Evolutionary conservation across 495 filamentous ascomycete genomes (phyloP), one percentile per base, ranked within the genome.

Genomic region (Penicilliopsis zonata): DNA sequence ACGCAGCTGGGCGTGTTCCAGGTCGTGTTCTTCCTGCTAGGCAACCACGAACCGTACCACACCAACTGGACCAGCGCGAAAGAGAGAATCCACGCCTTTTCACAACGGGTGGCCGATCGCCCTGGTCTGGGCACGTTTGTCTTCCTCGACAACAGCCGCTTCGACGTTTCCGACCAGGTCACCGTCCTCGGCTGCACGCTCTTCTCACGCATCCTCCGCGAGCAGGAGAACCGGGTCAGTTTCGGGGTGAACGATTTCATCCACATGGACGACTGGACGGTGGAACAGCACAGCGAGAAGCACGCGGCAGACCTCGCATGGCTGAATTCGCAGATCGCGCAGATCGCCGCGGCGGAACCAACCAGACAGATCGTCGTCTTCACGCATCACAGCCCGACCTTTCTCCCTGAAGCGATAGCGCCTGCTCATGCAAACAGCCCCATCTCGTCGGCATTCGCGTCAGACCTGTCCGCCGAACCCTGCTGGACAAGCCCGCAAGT

Each of bases 1-100:
- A 44, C 23, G 12, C 63, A 66, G 30, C 43, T 73, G 2, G 3
- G 17, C 2, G 35, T 43, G 8, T 69, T 66, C 40, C 39, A 34
- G 5, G 24, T 49, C 4, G 60, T 72, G 4, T 58, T 70, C 23
- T 44, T 63, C 23, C 44, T 74, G 1, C 49, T 59, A 4, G 67
- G 66, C 0, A 73, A 72, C 41, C 68, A 73, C 33, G 65, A 73
- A 37, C 30, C 61, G 2, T 70, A 60, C 32, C 35, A 62, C 20
- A 44, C 31, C 31, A 44, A 27, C 24, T 44, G 42, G 42, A 9
- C 19, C 18, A 53, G 53, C 9, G 50, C 18, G 24, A 67, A 57
- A 47, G 38, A 33, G 8, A 42, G 34, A 5, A 19, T 44, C 22
- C 23, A 29, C 18, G n/a, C 17, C 15, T 38, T 46, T 39, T 21